Percentiles rank a stretch among this genome's conserved stretches.
Conservation (phyloP, 768 basidiomycete species). For the Termitomyces sp. region DNA sequence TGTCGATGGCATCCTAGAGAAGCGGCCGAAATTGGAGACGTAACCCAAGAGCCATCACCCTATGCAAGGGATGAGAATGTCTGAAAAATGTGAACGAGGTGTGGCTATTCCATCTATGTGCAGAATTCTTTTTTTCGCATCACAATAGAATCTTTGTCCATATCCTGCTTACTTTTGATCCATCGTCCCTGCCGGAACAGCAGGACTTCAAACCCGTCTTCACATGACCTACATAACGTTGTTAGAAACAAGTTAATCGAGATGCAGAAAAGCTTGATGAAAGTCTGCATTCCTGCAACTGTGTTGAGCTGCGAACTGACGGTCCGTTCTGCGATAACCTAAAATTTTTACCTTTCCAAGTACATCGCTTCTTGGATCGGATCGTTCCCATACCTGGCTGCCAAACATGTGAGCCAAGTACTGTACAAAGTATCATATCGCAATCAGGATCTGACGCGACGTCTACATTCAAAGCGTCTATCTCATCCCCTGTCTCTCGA, state of each 20-base stretch:
- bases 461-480: slow-evolving; percentile 6
- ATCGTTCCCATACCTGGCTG: background rate
- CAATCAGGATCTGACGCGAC: slow-evolving; percentile 1
- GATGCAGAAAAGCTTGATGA: background rate
- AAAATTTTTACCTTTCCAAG: background rate
- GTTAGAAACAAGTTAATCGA: background rate
- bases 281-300: no score
- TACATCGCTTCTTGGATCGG: background rate
- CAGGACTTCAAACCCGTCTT: background rate
- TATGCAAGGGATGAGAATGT: background rate
- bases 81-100: background rate
- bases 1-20: slow-evolving; percentile 87
- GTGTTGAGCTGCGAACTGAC: slow-evolving; percentile 6
- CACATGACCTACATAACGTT: background rate
- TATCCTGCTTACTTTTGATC: background rate
- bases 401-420: background rate
- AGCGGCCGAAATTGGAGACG: slow-evolving; percentile 52
- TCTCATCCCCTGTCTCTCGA: background rate
- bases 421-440: background rate
- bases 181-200: background rate
- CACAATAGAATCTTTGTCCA: background rate
- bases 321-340: background rate
- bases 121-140: background rate
- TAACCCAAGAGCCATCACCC: slow-evolving; percentile 3
- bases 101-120: background rate